Evolutionary conservation across 2,329 filamentous ascomycete genomes (phyloP).

Genomic region (Raffaelea deltoideospora): DNA sequence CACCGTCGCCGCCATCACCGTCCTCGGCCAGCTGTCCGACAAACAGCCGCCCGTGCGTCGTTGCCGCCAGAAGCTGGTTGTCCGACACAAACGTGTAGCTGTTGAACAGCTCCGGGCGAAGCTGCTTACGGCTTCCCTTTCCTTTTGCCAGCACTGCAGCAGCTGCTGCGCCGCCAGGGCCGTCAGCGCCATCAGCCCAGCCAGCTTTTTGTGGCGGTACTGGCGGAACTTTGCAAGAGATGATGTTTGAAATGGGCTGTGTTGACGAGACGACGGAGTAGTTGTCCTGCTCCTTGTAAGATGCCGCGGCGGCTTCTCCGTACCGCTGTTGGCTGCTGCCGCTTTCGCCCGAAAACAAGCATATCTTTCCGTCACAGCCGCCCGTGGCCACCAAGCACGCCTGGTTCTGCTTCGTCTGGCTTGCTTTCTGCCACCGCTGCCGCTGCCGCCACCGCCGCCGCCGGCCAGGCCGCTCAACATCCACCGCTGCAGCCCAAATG

Average conservation of each 20-base stretch:
- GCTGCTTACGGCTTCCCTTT: conserved; percentile 1
- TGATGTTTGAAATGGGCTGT: no score
- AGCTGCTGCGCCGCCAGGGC: no score
- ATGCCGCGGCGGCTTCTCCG: no score
- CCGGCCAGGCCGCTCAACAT: no score
- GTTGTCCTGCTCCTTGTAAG: no score
- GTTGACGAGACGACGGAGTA: no score
- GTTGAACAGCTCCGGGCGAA: conserved; percentile 9
- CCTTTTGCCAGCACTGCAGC: no score
- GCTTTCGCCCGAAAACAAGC: conserved; percentile 21
- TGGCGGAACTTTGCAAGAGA: no score
- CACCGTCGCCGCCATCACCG: neutral
- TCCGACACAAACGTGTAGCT: conserved; percentile 53
- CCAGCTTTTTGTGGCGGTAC: no score
- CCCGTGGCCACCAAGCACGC: conserved; percentile 59
- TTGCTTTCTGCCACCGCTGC: conserved; percentile 11
- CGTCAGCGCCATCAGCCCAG: no score
- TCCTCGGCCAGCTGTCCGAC: conserved; percentile 2
- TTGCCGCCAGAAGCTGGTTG: conserved; percentile 52
- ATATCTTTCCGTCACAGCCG: conserved; percentile 65
- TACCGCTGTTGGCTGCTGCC: no score
- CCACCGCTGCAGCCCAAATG: conserved; percentile 64
- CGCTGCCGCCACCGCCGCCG: neutral
- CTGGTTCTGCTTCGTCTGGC: no score
- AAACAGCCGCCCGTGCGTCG: conserved; percentile 8